Conservation (phyloP, 257 asterid species). For the Salvia miltiorrhiza region DNA sequence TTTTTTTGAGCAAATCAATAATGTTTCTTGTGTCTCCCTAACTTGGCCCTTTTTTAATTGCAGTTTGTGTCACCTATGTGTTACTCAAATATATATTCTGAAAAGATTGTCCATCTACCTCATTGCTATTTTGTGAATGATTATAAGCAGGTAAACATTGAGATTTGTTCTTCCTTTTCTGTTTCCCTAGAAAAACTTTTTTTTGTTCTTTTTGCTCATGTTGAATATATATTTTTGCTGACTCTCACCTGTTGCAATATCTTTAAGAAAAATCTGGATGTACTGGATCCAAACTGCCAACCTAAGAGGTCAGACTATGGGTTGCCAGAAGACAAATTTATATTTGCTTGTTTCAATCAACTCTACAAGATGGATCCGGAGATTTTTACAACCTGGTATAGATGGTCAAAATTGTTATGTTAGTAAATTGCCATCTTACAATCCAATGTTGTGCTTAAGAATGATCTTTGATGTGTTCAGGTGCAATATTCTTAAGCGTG, state of each 20-base stretch:
- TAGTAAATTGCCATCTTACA: not conserved
- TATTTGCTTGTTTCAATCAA: slow-evolving; percentile 98
- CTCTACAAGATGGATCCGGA: slow-evolving; percentile 99
- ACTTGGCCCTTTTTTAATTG: slow-evolving; percentile 21
- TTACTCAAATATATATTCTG: slow-evolving; percentile 84
- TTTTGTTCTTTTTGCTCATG: not conserved
- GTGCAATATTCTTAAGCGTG: slow-evolving; percentile 98
- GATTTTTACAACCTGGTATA: slow-evolving; percentile 75
- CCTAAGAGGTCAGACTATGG: slow-evolving; percentile 92
- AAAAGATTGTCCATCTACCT: slow-evolving; percentile 92
- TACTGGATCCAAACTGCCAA: slow-evolving; percentile 71
- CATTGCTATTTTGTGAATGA: slow-evolving; percentile 98
- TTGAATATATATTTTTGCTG: slow-evolving; percentile 13
- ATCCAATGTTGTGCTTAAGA: not conserved
- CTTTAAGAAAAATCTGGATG: slow-evolving; percentile 84
- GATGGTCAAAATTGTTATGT: not conserved
- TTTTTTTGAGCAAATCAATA: too few relatives aligned
- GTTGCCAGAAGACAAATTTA: slow-evolving; percentile 88
- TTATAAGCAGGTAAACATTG: slow-evolving; percentile 77
- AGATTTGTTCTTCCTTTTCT: not conserved
- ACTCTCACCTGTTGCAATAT: slow-evolving; percentile 13
- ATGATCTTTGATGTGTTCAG: slow-evolving; percentile 38
- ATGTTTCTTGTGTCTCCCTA: not conserved
- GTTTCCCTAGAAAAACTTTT: not conserved
- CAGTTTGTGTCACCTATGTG: slow-evolving; percentile 94